phyloP scores from a whole-genome alignment of 768 basidiomycete species.

The Auriscalpium orientale region DNA sequence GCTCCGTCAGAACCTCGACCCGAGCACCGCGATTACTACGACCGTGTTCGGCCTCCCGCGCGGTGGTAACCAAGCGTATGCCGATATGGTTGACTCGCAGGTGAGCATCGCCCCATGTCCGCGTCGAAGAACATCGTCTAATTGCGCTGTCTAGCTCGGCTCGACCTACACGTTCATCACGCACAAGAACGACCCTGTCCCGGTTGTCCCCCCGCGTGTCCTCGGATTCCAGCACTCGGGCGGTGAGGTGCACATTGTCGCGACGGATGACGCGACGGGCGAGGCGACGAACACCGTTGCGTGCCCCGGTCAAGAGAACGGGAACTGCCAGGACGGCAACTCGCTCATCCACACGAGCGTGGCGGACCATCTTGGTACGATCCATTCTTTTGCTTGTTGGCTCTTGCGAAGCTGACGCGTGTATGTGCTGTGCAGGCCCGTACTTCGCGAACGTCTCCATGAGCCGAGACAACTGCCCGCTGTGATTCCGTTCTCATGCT shows the following conservation, averaged over 20 bases:
- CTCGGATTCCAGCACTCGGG: conserved; percentile 40
- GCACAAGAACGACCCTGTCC: conserved; percentile 37
- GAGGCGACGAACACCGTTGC: conserved; percentile 24
- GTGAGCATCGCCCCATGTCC: conserved; percentile 12
- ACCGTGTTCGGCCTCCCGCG: conserved; percentile 37
- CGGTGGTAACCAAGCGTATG: conserved; percentile 37
- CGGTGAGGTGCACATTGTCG: conserved; percentile 34
- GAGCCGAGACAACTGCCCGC: background rate
- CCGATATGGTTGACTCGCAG: conserved; percentile 32
- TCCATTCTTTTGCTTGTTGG: background rate
- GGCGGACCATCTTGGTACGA: conserved; percentile 1
- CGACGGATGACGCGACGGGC: conserved; percentile 28
- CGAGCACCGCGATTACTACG: conserved; percentile 26
- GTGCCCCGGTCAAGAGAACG: conserved; percentile 35
- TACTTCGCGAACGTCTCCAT: background rate
- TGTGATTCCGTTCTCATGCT: background rate
- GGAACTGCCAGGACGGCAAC: conserved; percentile 6
- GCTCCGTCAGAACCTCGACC: conserved; percentile 29
- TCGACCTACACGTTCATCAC: conserved; percentile 46
- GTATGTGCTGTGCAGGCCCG: background rate
- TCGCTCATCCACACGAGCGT: conserved; percentile 3
- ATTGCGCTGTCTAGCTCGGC: conserved; percentile 28
- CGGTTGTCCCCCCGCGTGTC: conserved; percentile 27
- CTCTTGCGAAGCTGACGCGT: background rate
- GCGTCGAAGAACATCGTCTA: background rate